phyloP scores from a whole-genome alignment of 2,329 filamentous ascomycete species.

The Phyllosticta capitalensis region DNA sequence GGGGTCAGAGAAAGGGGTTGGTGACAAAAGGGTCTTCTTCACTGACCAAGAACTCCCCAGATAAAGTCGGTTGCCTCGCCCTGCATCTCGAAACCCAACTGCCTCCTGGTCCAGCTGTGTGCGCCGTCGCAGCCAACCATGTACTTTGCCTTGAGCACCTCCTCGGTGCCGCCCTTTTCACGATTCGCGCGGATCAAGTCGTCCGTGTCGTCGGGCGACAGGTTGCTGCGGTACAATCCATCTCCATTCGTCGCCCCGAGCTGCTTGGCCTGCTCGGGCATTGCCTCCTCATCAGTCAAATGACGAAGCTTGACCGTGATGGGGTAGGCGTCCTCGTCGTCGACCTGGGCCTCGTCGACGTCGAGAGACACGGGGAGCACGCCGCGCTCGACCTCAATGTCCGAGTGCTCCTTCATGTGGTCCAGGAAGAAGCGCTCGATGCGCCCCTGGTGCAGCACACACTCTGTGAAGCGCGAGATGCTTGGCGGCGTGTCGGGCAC shows the following conservation, averaged over 20 bases:
- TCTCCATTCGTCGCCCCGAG: conserved; percentile 28
- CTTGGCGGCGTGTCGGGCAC: conserved; percentile 55
- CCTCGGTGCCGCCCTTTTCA: conserved; percentile 26
- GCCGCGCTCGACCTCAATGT: conserved; percentile 47
- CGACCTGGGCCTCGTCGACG: conserved; percentile 43
- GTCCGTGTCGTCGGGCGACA: conserved; percentile 48
- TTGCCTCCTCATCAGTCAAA: conserved; percentile 49
- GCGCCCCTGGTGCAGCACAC: conserved; percentile 61
- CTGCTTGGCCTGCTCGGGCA: conserved; percentile 31
- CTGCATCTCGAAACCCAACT: conserved; percentile 47
- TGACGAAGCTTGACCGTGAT: conserved; percentile 51
- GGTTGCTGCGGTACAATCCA: conserved; percentile 52
- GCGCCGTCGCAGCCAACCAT: conserved; percentile 61
- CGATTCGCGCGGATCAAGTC: conserved; percentile 38
- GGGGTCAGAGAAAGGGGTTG: conserved; percentile 15
- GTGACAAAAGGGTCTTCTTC: not conserved
- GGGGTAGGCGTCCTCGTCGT: conserved; percentile 47
- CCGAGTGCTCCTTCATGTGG: conserved; percentile 46
- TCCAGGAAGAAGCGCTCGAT: conserved; percentile 60
- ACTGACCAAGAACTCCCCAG: conserved; percentile 40
- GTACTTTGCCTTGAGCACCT: conserved; percentile 49
- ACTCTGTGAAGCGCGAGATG: conserved; percentile 54
- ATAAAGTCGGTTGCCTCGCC: conserved; percentile 47
- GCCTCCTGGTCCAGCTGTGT: conserved; percentile 53
- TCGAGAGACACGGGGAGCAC: conserved; percentile 48